Base-by-base conservation (phyloP, 371 early-diverging fungal genomes). In the Catenaria anguillulae region DNA sequence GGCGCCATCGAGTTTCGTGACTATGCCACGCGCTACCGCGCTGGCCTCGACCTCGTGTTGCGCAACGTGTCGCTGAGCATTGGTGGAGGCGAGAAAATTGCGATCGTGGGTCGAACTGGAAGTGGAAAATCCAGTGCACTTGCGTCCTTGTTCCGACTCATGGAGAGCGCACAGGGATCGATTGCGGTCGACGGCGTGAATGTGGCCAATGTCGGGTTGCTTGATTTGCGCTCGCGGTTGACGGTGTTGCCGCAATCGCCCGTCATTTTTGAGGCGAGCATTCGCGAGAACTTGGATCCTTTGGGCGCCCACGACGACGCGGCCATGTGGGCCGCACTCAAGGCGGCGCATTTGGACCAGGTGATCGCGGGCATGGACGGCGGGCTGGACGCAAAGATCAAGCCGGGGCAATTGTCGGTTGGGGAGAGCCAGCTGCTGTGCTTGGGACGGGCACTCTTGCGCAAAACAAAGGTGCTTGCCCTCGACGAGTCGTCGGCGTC, bases 181-280 rank as follows among this genome's bases (percentile, higher is more conserved):
- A 82, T 88, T 46, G 55, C 71, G 23, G 81, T 88, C 48, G 88
- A 87, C 65, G 86, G 80, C 33, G 73, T 88, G 40, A 79, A 85
- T 65, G 85, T 86, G 56, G 66, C 70, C 13, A 73, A 65, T 4
- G 66, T 90, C 59, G 88, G 26, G 21, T 23, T 56, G 19, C 21
- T 29, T 5, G 56, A 56, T 1, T 6, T 56, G 33, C 34, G 56
- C 61, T 84, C 85, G 36, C 78, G 81, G 29, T 73, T 87, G 40
- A 82, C 88, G 0, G 92, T 97, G 64, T 93, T 97, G 68, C 96
- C 77, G 37, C 68, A 67, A 56, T 64, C 77, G 61, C 77, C 79
- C 5, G 66, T 69, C 1, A 64, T 80, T 29, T 79, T 75, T 55
- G 63, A 69, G 26, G 77, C 79, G 15, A 68, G 78, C 2, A 66